Evolutionary conservation across 441 rosid genomes (phyloP).

Genomic region (Pelargonium myrrhifolium): DNA sequence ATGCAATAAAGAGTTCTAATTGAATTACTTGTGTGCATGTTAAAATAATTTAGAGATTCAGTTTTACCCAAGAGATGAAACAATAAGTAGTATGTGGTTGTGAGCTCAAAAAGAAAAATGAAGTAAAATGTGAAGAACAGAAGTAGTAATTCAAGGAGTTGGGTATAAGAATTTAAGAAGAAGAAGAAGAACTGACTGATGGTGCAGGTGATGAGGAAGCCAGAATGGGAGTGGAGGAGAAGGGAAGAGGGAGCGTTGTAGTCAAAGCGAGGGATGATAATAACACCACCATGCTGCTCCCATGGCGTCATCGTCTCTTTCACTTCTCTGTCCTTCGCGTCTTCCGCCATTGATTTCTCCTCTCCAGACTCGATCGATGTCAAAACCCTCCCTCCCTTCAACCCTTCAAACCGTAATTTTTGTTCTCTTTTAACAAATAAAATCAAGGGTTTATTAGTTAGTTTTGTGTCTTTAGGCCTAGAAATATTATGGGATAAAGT

Average conservation of each 20-base stretch:
- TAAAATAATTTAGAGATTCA: too few relatives aligned
- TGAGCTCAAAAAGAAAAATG: too few relatives aligned
- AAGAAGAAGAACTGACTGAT: constrained; percentile 34
- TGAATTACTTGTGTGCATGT: too few relatives aligned
- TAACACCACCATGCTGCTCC: constrained; percentile 69
- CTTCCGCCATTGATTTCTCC: constrained; percentile 7
- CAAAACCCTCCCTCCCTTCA: neutral
- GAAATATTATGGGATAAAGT: too few relatives aligned
- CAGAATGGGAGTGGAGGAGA: constrained; percentile 60
- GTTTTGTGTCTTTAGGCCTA: too few relatives aligned
- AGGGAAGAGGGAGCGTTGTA: constrained; percentile 75
- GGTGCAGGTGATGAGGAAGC: constrained; percentile 74
- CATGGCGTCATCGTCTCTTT: constrained; percentile 41
- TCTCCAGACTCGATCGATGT: neutral
- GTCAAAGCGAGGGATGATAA: constrained; percentile 85
- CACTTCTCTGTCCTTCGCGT: constrained; percentile 8
- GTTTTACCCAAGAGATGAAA: too few relatives aligned
- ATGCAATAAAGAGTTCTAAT: too few relatives aligned
- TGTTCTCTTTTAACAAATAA: too few relatives aligned
- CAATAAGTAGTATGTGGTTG: too few relatives aligned
- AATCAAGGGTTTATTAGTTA: too few relatives aligned
- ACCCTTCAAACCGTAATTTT: neutral
- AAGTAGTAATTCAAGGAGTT: too few relatives aligned
- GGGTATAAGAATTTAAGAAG: neutral
- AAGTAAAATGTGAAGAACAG: too few relatives aligned